Evolutionary conservation across 331 rosid species (phyloP).

Genomic region (Erythrophleum ivorense): DNA sequence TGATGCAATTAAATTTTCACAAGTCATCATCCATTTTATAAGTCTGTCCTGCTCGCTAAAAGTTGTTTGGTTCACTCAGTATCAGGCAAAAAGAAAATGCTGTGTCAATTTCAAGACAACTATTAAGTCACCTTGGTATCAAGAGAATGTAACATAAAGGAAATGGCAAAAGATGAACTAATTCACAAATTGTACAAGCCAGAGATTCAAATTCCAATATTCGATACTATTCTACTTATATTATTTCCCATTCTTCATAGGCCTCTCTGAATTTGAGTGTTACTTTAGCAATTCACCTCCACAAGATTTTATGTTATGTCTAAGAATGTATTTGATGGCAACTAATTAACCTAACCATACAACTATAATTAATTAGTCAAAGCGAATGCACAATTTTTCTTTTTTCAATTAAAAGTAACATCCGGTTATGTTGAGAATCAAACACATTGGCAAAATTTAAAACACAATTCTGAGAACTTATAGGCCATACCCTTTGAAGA

Average conservation of each 20-base stretch:
- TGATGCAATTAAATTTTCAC: background rate
- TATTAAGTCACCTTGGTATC: no score
- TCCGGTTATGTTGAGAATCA: background rate
- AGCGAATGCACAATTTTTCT: background rate
- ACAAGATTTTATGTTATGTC: background rate
- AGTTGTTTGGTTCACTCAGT: background rate
- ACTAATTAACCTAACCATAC: background rate
- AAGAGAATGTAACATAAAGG: no score
- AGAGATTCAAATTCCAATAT: no score
- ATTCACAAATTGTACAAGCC: no score
- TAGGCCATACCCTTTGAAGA: conserved; percentile 78
- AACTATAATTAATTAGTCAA: no score
- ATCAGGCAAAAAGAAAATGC: no score
- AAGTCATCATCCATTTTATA: background rate
- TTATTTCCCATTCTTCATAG: background rate
- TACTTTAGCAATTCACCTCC: background rate
- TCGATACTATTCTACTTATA: background rate
- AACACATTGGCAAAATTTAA: background rate
- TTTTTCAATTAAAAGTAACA: background rate
- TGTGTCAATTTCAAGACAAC: no score
- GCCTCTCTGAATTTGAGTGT: background rate
- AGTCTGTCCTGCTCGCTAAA: background rate
- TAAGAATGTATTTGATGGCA: background rate
- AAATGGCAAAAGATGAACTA: no score
- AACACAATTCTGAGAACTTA: conserved; percentile 8